Conservation (phyloP, 1,284 basidiomycete genomes). For the Marasmius oreades region DNA sequence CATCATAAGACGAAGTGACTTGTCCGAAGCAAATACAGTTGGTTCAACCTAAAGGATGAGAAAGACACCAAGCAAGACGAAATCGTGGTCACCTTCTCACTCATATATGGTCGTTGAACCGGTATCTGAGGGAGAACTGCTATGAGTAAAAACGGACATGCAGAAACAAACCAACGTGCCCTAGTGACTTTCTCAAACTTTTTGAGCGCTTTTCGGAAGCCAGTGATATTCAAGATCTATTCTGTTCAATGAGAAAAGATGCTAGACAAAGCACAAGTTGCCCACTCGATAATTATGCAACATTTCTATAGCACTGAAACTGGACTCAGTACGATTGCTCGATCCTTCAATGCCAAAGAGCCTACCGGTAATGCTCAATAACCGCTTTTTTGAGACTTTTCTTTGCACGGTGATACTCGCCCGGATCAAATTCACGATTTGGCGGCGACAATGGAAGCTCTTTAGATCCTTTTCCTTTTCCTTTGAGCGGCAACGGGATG, state of each 20-base stretch:
- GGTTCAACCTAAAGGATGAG: slow-evolving; percentile 50
- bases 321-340: background rate
- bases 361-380: slow-evolving; percentile 80
- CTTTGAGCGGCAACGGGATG: background rate
- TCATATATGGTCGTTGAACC: slow-evolving; percentile 69
- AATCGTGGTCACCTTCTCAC: slow-evolving; percentile 54
- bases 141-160: background rate
- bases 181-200: slow-evolving; percentile 90
- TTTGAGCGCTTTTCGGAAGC: slow-evolving; percentile 89
- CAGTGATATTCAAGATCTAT: slow-evolving; percentile 84
- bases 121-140: slow-evolving; percentile 38
- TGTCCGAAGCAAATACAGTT: slow-evolving; percentile 59
- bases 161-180: slow-evolving; percentile 39
- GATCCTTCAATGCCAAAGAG: slow-evolving; percentile 3
- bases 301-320: slow-evolving; percentile 62
- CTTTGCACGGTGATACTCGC: slow-evolving; percentile 80
- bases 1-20: slow-evolving; percentile 63
- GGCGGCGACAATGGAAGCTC: background rate
- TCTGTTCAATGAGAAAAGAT: background rate
- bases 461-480: background rate
- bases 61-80: background rate
- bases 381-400: slow-evolving; percentile 81
- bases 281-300: slow-evolving; percentile 85
- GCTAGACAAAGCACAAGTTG: slow-evolving; percentile 10
- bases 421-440: slow-evolving; percentile 47